These are phyloP conservation scores for Eutrema salsugineum DNA, from an alignment of 441 rosid genomes.

Conservation along the genomic window DNA sequence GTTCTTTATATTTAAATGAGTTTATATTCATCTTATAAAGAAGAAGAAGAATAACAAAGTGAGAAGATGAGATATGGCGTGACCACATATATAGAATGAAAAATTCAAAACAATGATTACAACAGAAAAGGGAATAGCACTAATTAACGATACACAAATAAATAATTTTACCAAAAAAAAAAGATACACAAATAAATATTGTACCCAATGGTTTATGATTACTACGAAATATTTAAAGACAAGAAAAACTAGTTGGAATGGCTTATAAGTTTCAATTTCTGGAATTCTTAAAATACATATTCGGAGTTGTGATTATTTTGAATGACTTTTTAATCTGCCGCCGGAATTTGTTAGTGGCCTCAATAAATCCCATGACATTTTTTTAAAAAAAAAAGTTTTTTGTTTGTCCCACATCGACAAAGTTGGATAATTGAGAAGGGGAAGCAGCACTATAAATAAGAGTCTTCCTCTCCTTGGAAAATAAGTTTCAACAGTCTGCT, in stretches of 20 bases:
- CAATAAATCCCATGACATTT: no score
- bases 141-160: background rate
- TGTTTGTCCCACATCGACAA: no score
- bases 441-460: no score
- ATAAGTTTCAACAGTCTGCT: no score
- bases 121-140: conserved; percentile 13
- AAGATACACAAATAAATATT: no score
- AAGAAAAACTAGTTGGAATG: no score
- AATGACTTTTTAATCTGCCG: conserved; percentile 20
- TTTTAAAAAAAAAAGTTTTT: no score
- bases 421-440: no score
- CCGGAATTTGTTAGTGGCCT: conserved; percentile 22
- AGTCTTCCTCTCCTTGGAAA: no score
- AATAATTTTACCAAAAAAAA: no score
- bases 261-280: background rate
- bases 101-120: conserved; percentile 22
- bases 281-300: background rate
- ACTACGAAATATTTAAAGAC: background rate
- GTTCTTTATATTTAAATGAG: no score
- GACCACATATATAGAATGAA: conserved; percentile 11
- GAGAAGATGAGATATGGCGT: background rate
- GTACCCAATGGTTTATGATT: background rate
- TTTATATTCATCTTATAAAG: background rate
- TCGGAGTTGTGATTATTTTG: background rate
- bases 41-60: conserved; percentile 7